These are phyloP conservation scores for Favolaschia claudopus DNA, from an alignment of 768 basidiomycete species.

Conservation along the genomic window DNA sequence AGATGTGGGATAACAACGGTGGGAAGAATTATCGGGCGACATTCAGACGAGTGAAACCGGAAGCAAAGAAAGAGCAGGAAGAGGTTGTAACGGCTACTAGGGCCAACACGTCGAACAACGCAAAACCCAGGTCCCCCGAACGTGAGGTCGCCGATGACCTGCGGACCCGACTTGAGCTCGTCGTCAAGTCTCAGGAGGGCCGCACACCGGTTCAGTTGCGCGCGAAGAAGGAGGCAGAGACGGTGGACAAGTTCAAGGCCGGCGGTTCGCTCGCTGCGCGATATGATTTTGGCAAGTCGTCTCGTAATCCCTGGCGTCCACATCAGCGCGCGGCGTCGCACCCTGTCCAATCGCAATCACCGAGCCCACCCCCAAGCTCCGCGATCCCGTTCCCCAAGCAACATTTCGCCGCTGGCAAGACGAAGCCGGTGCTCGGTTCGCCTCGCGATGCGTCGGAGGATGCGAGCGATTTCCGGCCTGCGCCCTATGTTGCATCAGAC, in stretches of 20 bases:
- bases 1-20: conserved; percentile 93
- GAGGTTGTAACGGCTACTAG: no score
- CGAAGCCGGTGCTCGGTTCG: conserved; percentile 48
- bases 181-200: conserved; percentile 49
- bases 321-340: conserved; percentile 57
- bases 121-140: conserved; percentile 39
- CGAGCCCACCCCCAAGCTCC: conserved; percentile 37
- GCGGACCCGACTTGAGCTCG: conserved; percentile 69
- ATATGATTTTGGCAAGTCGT: conserved; percentile 64
- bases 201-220: conserved; percentile 30
- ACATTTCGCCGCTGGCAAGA: conserved; percentile 16
- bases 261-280: conserved; percentile 56
- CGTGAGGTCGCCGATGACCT: conserved; percentile 66
- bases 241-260: conserved; percentile 40
- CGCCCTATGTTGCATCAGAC: conserved; percentile 31
- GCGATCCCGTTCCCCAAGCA: conserved; percentile 43
- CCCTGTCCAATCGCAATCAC: conserved; percentile 42
- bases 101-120: conserved; percentile 31
- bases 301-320: conserved; percentile 57
- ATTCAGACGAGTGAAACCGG: conserved; percentile 53
- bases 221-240: conserved; percentile 21
- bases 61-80: not conserved
- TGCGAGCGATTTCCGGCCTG: conserved; percentile 31
- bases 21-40: conserved; percentile 80
- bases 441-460: conserved; percentile 56